Evolutionary conservation across 805 yeast species (phyloP).

Genomic region (Zygosaccharomyces lentus): DNA sequence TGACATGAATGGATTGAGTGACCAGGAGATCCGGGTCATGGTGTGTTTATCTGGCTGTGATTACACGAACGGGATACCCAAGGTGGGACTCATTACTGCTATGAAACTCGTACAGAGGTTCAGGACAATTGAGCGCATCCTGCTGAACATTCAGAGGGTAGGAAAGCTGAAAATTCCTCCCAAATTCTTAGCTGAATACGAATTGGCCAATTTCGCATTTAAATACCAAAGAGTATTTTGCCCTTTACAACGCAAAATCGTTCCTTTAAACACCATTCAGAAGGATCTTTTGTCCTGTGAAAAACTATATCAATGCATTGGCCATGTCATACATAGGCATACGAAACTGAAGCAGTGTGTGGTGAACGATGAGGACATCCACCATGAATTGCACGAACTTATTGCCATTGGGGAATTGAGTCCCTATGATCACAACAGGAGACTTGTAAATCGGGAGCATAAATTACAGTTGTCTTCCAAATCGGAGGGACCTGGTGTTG

Average conservation of each 20-base stretch:
- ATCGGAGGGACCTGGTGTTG: slow-evolving; percentile 15
- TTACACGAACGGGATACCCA: slow-evolving; percentile 80
- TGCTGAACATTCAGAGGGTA: slow-evolving; percentile 54
- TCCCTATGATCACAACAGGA: slow-evolving; percentile 47
- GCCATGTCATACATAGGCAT: slow-evolving; percentile 29
- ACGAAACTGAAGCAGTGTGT: slow-evolving; percentile 20
- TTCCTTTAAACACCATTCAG: slow-evolving; percentile 57
- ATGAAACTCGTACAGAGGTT: slow-evolving; percentile 52
- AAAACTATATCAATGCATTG: slow-evolving; percentile 39
- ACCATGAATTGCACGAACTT: slow-evolving; percentile 45
- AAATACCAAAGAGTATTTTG: slow-evolving; percentile 81
- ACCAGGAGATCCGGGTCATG: slow-evolving; percentile 60
- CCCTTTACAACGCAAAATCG: slow-evolving; percentile 48
- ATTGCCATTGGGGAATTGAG: slow-evolving; percentile 64
- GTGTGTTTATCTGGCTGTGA: slow-evolving; percentile 97
- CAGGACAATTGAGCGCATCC: slow-evolving; percentile 49
- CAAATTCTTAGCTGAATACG: slow-evolving; percentile 55
- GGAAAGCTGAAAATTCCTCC: slow-evolving; percentile 55
- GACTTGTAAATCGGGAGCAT: slow-evolving; percentile 31
- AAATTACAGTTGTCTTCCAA: slow-evolving; percentile 27
- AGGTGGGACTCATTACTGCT: slow-evolving; percentile 78
- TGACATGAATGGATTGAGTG: slow-evolving; percentile 47
- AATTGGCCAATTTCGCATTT: slow-evolving; percentile 72
- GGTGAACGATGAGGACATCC: slow-evolving; percentile 34
- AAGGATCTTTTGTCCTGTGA: slow-evolving; percentile 28